These are phyloP conservation scores for Gaeumannomyces sp. DNA, from an alignment of 2,329 filamentous ascomycete genomes.

Conservation along the genomic window DNA sequence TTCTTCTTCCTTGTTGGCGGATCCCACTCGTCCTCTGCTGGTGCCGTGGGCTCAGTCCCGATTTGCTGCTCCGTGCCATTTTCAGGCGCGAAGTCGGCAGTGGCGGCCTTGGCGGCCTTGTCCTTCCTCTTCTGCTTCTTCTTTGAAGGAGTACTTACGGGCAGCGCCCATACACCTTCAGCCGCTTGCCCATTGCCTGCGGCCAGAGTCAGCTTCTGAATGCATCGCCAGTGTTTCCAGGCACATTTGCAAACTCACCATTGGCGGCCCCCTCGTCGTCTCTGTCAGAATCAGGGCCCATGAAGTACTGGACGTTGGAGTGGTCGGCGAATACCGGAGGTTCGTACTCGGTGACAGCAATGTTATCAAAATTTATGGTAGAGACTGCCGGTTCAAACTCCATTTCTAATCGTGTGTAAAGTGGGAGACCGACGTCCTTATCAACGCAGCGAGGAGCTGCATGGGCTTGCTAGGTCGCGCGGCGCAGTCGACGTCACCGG, in stretches of 20 bases:
- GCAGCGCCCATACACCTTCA: neutral
- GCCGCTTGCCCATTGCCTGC: neutral
- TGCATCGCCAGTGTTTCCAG: neutral
- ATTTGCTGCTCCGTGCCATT: too few relatives aligned
- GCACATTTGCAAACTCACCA: constrained; percentile 1
- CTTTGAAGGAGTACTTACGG: neutral
- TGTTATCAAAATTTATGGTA: constrained; percentile 4
- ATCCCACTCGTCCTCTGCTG: too few relatives aligned
- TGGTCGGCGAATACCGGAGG: constrained; percentile 5
- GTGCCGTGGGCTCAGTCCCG: too few relatives aligned
- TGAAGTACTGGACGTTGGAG: constrained; percentile 9
- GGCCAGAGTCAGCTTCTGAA: neutral
- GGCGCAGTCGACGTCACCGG: constrained; percentile 9
- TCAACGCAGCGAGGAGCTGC: neutral
- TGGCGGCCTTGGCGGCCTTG: too few relatives aligned
- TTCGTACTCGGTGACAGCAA: constrained; percentile 4
- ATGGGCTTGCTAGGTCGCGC: neutral
- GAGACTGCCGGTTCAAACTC: neutral
- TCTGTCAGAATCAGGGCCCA: neutral
- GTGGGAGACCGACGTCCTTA: neutral
- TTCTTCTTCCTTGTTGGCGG: constrained; percentile 3
- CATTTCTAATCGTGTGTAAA: too few relatives aligned
- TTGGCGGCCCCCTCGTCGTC: constrained; percentile 3
- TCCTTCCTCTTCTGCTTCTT: constrained; percentile 6
- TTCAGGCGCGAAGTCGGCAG: too few relatives aligned